Evolutionary conservation across 176 grass and related monocot species (phyloP).

Genomic region (Triticum timopheevii): DNA sequence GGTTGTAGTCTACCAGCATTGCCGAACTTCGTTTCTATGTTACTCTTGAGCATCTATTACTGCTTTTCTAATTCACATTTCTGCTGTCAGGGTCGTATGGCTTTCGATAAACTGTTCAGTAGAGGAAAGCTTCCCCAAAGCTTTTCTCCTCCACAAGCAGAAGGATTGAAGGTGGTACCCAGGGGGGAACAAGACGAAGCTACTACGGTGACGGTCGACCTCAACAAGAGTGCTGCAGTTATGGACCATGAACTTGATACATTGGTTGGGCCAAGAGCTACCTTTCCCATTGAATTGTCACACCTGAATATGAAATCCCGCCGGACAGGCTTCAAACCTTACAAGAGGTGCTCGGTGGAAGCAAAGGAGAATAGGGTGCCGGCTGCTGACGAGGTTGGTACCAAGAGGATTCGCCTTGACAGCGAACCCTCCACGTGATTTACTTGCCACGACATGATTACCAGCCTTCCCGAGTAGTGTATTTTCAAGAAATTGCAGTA

Average conservation of each 20-base stretch:
- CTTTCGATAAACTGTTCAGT: conserved; percentile 84
- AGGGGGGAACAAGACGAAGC: conserved; percentile 46
- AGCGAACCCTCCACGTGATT: conserved; percentile 59
- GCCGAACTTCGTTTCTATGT: conserved; percentile 31
- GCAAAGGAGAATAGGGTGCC: conserved; percentile 66
- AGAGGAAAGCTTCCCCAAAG: conserved; percentile 91
- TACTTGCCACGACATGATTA: conserved; percentile 25
- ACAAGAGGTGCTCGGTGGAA: conserved; percentile 89
- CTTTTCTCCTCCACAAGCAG: conserved; percentile 66
- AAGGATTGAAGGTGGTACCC: conserved; percentile 27
- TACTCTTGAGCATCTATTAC: conserved; percentile 33
- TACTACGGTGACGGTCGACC: conserved; percentile 45
- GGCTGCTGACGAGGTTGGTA: conserved; percentile 50
- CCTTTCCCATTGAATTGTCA: conserved; percentile 39
- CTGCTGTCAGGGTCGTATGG: conserved; percentile 84
- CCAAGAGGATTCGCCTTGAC: conserved; percentile 87
- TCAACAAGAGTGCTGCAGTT: conserved; percentile 46
- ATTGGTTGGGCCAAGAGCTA: conserved; percentile 23
- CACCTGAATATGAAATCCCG: conserved; percentile 60
- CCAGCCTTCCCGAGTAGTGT: conserved; percentile 7
- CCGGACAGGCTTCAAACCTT: conserved; percentile 90
- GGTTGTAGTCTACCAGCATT: conserved; percentile 55
- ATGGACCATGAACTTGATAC: conserved; percentile 40
- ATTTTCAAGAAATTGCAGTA: conserved; percentile 24
- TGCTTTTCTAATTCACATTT: conserved; percentile 70